Evolutionary conservation across 192 early-diverging fungal species (phyloP).

Genomic region (Backusella macrospora): DNA sequence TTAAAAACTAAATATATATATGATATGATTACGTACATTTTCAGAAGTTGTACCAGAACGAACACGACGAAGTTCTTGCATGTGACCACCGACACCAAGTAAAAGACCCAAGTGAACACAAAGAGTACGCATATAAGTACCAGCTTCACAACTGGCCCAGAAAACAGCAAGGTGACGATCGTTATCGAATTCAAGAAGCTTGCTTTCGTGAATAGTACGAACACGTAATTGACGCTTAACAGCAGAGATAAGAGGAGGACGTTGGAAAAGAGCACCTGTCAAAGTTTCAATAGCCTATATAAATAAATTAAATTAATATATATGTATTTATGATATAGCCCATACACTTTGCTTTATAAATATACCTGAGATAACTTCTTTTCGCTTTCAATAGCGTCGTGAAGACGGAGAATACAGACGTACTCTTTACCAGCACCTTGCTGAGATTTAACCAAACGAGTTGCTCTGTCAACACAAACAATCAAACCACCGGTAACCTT

Average conservation of each 20-base stretch:
- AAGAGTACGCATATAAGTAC: slow-evolving; percentile 99
- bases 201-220: slow-evolving; percentile 96
- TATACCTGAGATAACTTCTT: slow-evolving; percentile 77
- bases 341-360: neutral
- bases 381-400: slow-evolving; percentile 90
- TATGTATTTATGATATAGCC: neutral
- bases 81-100: slow-evolving; percentile 95
- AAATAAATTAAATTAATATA: neutral
- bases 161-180: slow-evolving; percentile 95
- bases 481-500: slow-evolving; percentile 99
- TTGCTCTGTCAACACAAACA: slow-evolving; percentile 98
- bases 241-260: slow-evolving; percentile 97
- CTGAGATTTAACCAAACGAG: slow-evolving; percentile 98
- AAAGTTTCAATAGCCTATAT: slow-evolving; percentile 89
- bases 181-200: slow-evolving; percentile 96
- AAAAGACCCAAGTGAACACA: slow-evolving; percentile 97
- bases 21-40: slow-evolving; percentile 52
- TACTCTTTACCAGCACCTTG: slow-evolving; percentile 99
- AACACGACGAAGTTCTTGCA: slow-evolving; percentile 98
- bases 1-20: neutral
- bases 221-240: slow-evolving; percentile 99
- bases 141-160: slow-evolving; percentile 98
- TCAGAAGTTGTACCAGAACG: slow-evolving; percentile 91
- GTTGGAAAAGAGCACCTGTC: slow-evolving; percentile 98
- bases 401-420: slow-evolving; percentile 92